A percentile compares a stretch with the other conserved stretches of the same genome.
These are phyloP conservation scores for Populus hybrid DNA, from an alignment of 441 rosid genomes.

Conservation along the genomic window DNA sequence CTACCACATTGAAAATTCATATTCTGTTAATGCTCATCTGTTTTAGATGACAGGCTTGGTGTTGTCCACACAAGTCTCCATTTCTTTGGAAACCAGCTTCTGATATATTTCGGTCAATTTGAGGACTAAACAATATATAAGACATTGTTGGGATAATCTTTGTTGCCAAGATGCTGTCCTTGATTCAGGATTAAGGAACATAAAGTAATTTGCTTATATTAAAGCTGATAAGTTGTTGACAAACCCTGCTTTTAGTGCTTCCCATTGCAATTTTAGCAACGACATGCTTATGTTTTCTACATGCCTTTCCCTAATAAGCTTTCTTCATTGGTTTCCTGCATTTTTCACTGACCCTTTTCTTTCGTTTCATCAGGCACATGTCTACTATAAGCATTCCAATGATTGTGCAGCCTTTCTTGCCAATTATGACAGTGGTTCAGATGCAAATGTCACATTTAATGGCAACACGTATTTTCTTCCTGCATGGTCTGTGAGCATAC, in stretches of 20 bases:
- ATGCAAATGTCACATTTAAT: constrained; percentile 50
- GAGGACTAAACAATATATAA: not conserved
- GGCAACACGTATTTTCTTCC: constrained; percentile 57
- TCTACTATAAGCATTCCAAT: constrained; percentile 50
- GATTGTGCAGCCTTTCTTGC: constrained; percentile 68
- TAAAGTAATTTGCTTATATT: not conserved
- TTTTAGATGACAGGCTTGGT: not conserved
- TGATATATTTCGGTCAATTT: not conserved
- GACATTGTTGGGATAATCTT: not conserved
- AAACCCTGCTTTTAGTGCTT: not conserved
- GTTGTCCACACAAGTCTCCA: not conserved
- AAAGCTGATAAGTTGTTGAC: not conserved
- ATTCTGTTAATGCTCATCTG: not conserved
- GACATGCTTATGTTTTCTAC: not conserved
- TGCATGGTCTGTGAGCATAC: constrained; percentile 81
- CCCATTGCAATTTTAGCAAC: not conserved
- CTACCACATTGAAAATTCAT: not conserved
- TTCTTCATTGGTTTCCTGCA: not conserved
- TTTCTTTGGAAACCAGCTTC: not conserved
- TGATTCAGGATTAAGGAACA: not conserved
- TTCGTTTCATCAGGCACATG: constrained; percentile 46
- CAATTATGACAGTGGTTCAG: constrained; percentile 41
- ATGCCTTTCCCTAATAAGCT: not conserved
- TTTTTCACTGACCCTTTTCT: not conserved
- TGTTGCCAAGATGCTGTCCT: not conserved